phyloP scores from a whole-genome alignment of 257 asterid species.

The Linderniella brevidens region DNA sequence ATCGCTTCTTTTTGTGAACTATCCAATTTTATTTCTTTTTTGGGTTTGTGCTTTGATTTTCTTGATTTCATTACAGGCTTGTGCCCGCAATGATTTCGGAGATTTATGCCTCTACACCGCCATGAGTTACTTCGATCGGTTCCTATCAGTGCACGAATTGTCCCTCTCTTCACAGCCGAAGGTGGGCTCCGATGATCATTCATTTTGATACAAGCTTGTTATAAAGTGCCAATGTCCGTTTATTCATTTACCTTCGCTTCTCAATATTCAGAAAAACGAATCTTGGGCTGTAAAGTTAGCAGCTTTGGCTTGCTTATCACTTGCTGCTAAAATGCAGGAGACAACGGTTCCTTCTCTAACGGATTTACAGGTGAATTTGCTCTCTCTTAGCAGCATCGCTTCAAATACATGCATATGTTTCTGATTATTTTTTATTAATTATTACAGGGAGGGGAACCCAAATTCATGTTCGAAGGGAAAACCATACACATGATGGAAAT shows the following conservation, averaged over 20 bases:
- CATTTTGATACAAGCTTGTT: not conserved
- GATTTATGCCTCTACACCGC: slow-evolving; percentile 29
- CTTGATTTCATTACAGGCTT: slow-evolving; percentile 21
- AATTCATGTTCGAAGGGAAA: slow-evolving; percentile 3
- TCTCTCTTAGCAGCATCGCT: not conserved
- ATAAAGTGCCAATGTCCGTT: not conserved
- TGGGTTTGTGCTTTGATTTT: not conserved
- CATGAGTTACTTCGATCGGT: slow-evolving; percentile 27
- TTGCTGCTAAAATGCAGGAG: slow-evolving; percentile 72
- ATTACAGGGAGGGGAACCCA: slow-evolving; percentile 1
- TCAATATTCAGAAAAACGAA: slow-evolving; percentile 24
- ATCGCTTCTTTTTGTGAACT: not conserved
- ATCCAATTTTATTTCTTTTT: too few relatives aligned
- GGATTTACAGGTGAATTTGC: slow-evolving; percentile 13
- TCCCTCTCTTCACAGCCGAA: slow-evolving; percentile 10
- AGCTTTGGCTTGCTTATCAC: slow-evolving; percentile 63
- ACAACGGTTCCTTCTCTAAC: slow-evolving; percentile 20
- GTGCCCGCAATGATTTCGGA: slow-evolving; percentile 21
- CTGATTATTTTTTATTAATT: not conserved
- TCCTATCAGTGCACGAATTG: slow-evolving; percentile 22
- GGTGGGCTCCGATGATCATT: slow-evolving; percentile 6
- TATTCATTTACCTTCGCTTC: slow-evolving; percentile 9
- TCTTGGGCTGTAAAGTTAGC: slow-evolving; percentile 42
- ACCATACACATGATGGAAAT: slow-evolving; percentile 59
- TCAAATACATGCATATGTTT: not conserved